Conservation (phyloP, 1,284 basidiomycete species). For the Caloboletus inedulis region DNA sequence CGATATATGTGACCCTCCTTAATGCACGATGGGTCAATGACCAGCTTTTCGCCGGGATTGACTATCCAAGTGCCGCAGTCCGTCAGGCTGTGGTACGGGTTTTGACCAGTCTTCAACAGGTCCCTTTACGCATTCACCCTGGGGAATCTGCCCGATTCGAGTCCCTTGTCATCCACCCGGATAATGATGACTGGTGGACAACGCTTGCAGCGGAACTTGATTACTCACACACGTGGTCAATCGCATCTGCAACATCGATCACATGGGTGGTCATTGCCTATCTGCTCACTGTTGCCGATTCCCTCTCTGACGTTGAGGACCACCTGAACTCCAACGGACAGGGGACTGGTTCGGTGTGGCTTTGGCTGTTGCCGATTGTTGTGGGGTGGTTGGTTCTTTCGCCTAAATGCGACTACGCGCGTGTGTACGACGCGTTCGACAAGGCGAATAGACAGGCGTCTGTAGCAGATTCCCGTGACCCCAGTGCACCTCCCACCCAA, state of each 20-base stretch:
- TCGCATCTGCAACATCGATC: conserved; percentile 39
- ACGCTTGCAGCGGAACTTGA: conserved; percentile 24
- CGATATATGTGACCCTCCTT: conserved; percentile 32
- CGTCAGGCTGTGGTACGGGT: conserved; percentile 20
- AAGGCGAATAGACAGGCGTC: conserved; percentile 30
- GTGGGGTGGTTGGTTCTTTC: conserved; percentile 41
- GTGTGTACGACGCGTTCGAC: conserved; percentile 31
- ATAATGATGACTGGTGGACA: conserved; percentile 35
- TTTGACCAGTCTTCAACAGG: conserved; percentile 31
- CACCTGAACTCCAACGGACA: conserved; percentile 35
- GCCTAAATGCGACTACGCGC: conserved; percentile 39
- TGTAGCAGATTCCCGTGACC: conserved; percentile 2
- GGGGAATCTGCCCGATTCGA: conserved; percentile 25
- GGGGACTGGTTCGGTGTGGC: conserved; percentile 38
- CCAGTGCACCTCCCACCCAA: neutral
- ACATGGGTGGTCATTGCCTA: conserved; percentile 44
- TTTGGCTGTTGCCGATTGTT: conserved; percentile 44
- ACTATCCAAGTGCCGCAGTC: conserved; percentile 17
- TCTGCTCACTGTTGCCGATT: conserved; percentile 39
- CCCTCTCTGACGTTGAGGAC: conserved; percentile 30
- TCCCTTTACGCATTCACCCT: conserved; percentile 29
- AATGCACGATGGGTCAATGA: conserved; percentile 31
- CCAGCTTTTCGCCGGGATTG: conserved; percentile 20
- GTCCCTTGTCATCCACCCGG: conserved; percentile 31
- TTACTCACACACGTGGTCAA: conserved; percentile 37